A percentile compares a stretch with the other conserved stretches of the same genome.
phyloP scores from a whole-genome alignment of 2,329 filamentous ascomycete species.

The Meredithiella fracta region DNA sequence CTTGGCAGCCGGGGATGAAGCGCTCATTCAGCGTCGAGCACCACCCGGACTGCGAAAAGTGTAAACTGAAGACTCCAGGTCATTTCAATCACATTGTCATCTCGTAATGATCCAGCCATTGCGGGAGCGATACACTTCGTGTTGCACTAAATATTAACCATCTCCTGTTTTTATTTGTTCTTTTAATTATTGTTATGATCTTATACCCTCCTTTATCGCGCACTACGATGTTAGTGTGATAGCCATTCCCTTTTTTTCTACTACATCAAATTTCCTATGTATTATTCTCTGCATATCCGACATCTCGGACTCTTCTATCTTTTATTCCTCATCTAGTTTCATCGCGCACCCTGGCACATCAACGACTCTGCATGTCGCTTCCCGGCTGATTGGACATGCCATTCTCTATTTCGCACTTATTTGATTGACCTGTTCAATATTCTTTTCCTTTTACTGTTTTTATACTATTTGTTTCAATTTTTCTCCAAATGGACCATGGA shows the following conservation, averaged over 20 bases:
- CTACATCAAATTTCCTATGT: background rate
- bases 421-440: too few species aligned
- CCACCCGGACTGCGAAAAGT: conserved; percentile 63
- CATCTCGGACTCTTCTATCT: background rate
- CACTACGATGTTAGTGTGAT: background rate
- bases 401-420: too few species aligned
- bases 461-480: too few species aligned
- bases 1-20: conserved; percentile 46
- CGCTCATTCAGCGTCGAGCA: conserved; percentile 64
- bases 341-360: too few species aligned
- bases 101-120: conserved; percentile 22
- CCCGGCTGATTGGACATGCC: too few species aligned
- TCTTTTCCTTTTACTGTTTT: too few species aligned
- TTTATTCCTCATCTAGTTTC: too few species aligned
- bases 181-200: conserved; percentile 3
- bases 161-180: conserved; percentile 11
- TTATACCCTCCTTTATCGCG: conserved; percentile 16
- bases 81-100: conserved; percentile 69
- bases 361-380: too few species aligned
- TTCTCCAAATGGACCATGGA: too few species aligned
- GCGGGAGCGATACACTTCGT: too few species aligned
- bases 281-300: background rate
- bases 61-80: conserved; percentile 54
- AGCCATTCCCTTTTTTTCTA: background rate
- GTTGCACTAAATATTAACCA: background rate